A percentile compares a stretch with the other conserved stretches of the same genome.
Evolutionary conservation across 2,329 filamentous ascomycete genomes (phyloP).

Genomic region (Catunica adiposa): DNA sequence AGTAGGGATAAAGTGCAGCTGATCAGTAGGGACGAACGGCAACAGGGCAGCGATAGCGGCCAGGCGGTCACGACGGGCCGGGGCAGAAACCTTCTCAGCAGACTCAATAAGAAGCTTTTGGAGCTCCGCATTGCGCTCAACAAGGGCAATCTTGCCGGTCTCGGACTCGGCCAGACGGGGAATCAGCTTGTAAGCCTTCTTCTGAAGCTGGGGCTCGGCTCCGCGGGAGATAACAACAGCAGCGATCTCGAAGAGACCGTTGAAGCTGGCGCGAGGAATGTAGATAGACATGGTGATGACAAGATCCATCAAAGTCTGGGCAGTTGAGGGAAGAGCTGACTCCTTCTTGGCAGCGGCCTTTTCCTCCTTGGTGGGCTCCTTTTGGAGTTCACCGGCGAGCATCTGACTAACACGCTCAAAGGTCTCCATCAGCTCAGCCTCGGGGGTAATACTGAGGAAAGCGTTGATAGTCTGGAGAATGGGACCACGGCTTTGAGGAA

Average conservation of each 20-base stretch:
- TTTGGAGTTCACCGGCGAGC: conserved; percentile 54
- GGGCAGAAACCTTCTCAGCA: conserved; percentile 69
- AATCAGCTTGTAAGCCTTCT: conserved; percentile 98
- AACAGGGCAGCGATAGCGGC: conserved; percentile 68
- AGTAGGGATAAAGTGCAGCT: conserved; percentile 83
- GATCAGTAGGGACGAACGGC: conserved; percentile 56
- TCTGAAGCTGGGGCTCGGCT: conserved; percentile 82
- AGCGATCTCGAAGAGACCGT: conserved; percentile 72
- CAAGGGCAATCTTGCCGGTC: conserved; percentile 57
- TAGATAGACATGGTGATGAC: conserved; percentile 94
- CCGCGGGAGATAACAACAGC: conserved; percentile 64
- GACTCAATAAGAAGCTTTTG: conserved; percentile 67
- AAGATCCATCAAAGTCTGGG: conserved; percentile 89
- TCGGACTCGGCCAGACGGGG: conserved; percentile 74
- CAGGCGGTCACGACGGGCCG: conserved; percentile 72
- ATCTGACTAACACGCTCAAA: conserved; percentile 76
- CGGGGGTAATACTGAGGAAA: conserved; percentile 75
- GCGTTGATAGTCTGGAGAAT: conserved; percentile 91
- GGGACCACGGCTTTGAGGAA: conserved; percentile 78
- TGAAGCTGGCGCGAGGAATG: conserved; percentile 72
- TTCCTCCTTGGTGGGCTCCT: conserved; percentile 39
- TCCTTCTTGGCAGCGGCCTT: conserved; percentile 44
- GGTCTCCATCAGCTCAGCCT: conserved; percentile 64
- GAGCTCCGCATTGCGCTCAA: conserved; percentile 59
- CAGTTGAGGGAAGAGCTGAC: conserved; percentile 68